A percentile compares a stretch with the other conserved stretches of the same genome.
phyloP scores from a whole-genome alignment of 176 grass and related monocot genomes.

The Lolium perenne region DNA sequence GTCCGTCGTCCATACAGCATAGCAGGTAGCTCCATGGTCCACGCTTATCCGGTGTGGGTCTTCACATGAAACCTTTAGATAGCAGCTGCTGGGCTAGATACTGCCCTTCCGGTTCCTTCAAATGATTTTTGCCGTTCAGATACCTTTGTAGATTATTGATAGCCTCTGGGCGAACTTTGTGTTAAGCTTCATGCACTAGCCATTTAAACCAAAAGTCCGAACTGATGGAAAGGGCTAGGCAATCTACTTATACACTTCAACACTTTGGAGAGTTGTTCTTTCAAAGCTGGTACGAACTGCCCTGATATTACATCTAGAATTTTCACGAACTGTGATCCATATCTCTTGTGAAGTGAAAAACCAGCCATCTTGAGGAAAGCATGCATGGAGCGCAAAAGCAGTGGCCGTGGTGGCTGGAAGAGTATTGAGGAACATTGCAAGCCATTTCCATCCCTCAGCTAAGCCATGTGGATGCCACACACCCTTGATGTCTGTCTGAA shows the following conservation, averaged over 20 bases:
- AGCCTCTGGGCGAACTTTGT: conserved; percentile 48
- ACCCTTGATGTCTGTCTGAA: conserved; percentile 85
- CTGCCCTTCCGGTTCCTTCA: conserved; percentile 75
- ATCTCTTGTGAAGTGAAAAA: conserved; percentile 68
- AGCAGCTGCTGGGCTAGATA: conserved; percentile 53
- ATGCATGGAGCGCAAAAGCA: conserved; percentile 72
- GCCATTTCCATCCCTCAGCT: conserved; percentile 88
- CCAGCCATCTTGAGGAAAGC: conserved; percentile 91
- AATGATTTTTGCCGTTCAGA: conserved; percentile 59
- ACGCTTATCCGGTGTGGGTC: conserved; percentile 1
- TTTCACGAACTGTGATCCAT: conserved; percentile 75
- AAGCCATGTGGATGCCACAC: conserved; percentile 75
- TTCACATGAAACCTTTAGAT: conserved; percentile 54
- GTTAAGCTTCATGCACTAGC: no score
- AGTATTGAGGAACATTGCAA: conserved; percentile 76
- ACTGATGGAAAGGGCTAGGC: no score
- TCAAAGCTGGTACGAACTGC: conserved; percentile 70
- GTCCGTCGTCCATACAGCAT: neutral
- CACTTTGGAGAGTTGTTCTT: conserved; percentile 50
- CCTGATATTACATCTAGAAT: conserved; percentile 61
- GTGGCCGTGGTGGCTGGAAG: conserved; percentile 70
- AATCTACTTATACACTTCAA: no score
- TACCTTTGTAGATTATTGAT: conserved; percentile 65
- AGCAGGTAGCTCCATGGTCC: neutral
- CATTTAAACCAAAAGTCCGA: no score